Base-by-base conservation (phyloP, 208 protist species). In the Acanthamoeba triangularis region DNA sequence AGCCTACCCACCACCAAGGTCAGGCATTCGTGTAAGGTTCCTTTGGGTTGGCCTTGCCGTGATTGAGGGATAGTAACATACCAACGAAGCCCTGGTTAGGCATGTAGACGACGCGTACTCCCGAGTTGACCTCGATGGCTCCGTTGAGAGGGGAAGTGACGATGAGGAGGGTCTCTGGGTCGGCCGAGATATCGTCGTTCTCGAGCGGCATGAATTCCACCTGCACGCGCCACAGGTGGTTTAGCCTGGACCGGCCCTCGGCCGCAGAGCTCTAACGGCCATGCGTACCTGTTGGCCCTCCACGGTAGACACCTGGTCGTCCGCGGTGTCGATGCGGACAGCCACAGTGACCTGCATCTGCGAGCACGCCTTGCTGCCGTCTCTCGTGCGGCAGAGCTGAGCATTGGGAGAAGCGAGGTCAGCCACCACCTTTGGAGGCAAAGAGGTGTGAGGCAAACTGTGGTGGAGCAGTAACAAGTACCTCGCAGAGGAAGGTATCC, bases 401-500 rank as follows among this genome's bases (percentile, higher is more conserved):
- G 11, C 23, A 20, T 10, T 28, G n/a, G 35, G 28, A 33, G n/a
- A 49, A n/a, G n/a, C 6, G 78, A 13, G 54, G 54, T 41, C 37
- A 41, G 3, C 37, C 37, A 41, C 37, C 37, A 41, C 37, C n/a
- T n/a, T n/a, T n/a, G n/a, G n/a, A n/a, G n/a, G n/a, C n/a, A n/a
- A n/a, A n/a, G n/a, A n/a, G n/a, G n/a, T n/a, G n/a, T n/a, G n/a
- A n/a, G n/a, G n/a, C n/a, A n/a, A n/a, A n/a, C n/a, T n/a, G n/a
- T n/a, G n/a, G n/a, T n/a, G n/a, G n/a, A n/a, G n/a, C n/a, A n/a
- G n/a, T n/a, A n/a, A n/a, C n/a, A n/a, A n/a, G 49, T 90, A 90
- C 84, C 52, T 90, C 84, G 37, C 37, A 90, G n/a, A 69, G 14
- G 84, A 90, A 90, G 52, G 8, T 37, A 11, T 90, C 84, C 52